A percentile compares a stretch with the other conserved stretches of the same genome.
These are phyloP conservation scores for Fusarium annulatum DNA, from an alignment of 2,329 filamentous ascomycete genomes.

Conservation along the genomic window DNA sequence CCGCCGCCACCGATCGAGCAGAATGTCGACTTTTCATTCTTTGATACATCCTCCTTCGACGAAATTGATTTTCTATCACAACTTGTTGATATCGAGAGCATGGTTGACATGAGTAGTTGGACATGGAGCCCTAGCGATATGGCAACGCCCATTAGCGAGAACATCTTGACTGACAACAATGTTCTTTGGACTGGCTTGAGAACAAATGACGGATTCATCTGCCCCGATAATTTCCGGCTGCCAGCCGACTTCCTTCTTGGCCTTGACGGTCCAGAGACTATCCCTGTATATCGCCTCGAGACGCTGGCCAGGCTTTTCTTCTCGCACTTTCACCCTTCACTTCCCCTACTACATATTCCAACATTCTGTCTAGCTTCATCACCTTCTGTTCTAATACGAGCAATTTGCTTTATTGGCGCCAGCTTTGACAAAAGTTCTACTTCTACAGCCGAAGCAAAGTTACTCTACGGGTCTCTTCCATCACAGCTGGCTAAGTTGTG, in stretches of 20 bases:
- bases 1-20: background rate
- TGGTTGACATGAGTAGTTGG: background rate
- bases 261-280: background rate
- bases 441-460: background rate
- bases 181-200: rapidly evolving
- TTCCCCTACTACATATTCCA: background rate
- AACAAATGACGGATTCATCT: background rate
- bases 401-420: background rate
- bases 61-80: background rate
- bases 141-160: background rate
- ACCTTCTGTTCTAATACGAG: background rate
- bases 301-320: background rate
- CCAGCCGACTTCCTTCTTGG: background rate
- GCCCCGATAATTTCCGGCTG: background rate
- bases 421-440: background rate
- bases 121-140: background rate
- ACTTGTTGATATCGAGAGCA: background rate
- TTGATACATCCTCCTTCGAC: background rate
- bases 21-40: background rate
- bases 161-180: background rate
- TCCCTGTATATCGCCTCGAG: background rate
- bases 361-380: background rate
- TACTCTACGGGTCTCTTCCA: background rate
- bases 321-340: background rate
- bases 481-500: background rate